Conservation (phyloP, 2,329 filamentous ascomycete species). For the Penicillium griseofulvum region DNA sequence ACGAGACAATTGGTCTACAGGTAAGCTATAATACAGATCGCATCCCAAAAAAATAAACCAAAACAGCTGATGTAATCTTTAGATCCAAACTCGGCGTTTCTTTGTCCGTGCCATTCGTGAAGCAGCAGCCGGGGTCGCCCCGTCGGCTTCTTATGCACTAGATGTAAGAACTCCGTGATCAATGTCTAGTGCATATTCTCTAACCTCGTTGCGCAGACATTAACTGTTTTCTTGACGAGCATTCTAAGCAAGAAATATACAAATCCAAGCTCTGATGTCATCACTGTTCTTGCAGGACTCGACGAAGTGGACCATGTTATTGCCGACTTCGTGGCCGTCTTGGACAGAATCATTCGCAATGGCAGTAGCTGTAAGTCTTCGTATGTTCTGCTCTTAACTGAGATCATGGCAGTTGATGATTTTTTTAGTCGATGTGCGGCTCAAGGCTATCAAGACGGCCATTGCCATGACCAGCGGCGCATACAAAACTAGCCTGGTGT, state of each 20-base stretch:
- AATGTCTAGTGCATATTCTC: conserved; percentile 28
- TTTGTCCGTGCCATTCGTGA: conserved; percentile 70
- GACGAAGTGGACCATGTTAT: conserved; percentile 85
- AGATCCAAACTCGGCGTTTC: conserved; percentile 71
- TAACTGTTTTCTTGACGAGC: conserved; percentile 80
- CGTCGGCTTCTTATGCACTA: conserved; percentile 73
- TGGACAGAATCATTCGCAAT: conserved; percentile 80
- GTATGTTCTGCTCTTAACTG: not conserved
- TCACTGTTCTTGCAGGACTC: conserved; percentile 82
- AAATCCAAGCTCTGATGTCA: conserved; percentile 92
- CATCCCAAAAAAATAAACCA: not conserved
- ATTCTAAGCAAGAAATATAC: conserved; percentile 87
- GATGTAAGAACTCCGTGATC: conserved; percentile 60
- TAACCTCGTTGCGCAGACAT: conserved; percentile 62
- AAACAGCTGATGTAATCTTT: conserved; percentile 17
- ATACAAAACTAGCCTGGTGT: conserved; percentile 89
- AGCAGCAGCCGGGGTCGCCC: conserved; percentile 60
- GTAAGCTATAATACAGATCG: conserved; percentile 35
- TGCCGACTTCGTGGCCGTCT: conserved; percentile 77
- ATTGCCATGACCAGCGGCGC: conserved; percentile 87
- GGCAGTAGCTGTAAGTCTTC: conserved; percentile 63
- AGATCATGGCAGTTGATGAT: not conserved
- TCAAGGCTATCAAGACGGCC: conserved; percentile 76
- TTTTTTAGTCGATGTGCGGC: conserved; percentile 66
- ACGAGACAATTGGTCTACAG: conserved; percentile 74